Base-by-base conservation (phyloP, 345 rosid species). In the Gossypium anomalum region DNA sequence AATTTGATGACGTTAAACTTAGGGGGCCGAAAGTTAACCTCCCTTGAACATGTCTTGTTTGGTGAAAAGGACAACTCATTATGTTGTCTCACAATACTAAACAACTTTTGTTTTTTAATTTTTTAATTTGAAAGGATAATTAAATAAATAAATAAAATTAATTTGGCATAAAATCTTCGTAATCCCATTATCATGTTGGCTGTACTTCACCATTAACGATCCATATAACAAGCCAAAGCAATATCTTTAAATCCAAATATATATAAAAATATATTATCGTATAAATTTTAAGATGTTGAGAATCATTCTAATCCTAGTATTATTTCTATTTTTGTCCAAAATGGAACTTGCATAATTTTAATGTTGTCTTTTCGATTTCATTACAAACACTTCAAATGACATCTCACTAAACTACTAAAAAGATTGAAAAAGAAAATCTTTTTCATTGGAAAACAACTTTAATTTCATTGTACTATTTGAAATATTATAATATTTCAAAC, bases 291-390 rank as follows among this genome's bases (percentile, higher is more conserved):
- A 58, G 70, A 67, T 58, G 51, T 45, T 9, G 59, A 6, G 51
- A 59, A 72, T 78, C 76, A 66, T 59, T 3, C 62, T 70, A 70
- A 13, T 70, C 12, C 17, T 27, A 53, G 74, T 53, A 70, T n/a
- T 52, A 6, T 70, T 53, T 70, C 62, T 70, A 38, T 12, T 53
- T 53, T 70, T 55, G 62, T 70, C 62, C 44, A 25, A 68, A 14
- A 5, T 34, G 23, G 22, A 68, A 68, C 58, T n/a, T 17, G 17
- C 7, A 49, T 25, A 16, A 17, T 15, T 2, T 45, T 44, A 12
- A 25, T 25, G 44, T 68, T 49, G 72, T 68, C 72, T 49, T 49
- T 7, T 67, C 43, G 48, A 67, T 22, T 22, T 13, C 7, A 53
- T 17, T n/a, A 53, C 41, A 34, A 29, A 29, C 38, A 29, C 38